Evolutionary conservation across 2,329 filamentous ascomycete species (phyloP).

Genomic region (Exophiala phaeomuriformis): DNA sequence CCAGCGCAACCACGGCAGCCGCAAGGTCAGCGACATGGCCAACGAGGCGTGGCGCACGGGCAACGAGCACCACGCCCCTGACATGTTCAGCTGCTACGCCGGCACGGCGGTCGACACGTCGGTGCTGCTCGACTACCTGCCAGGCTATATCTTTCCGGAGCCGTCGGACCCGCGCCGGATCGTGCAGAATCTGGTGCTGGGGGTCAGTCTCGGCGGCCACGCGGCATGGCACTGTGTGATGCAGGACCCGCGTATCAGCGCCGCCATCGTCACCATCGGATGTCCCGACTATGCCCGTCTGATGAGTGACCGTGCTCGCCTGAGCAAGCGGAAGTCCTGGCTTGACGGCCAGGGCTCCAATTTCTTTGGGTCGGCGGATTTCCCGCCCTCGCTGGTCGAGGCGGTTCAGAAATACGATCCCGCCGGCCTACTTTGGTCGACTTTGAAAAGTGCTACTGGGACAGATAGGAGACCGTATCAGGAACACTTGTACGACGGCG

Average conservation of each 20-base stretch:
- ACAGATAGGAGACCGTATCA: conserved; percentile 28
- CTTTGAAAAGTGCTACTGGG: conserved; percentile 5
- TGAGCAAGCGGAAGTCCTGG: conserved; percentile 59
- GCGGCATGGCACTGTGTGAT: conserved; percentile 77
- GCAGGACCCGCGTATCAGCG: conserved; percentile 68
- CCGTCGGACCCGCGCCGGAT: conserved; percentile 43
- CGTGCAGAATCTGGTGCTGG: conserved; percentile 64
- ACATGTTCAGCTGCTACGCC: conserved; percentile 66
- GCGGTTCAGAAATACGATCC: conserved; percentile 64
- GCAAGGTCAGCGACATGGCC: conserved; percentile 57
- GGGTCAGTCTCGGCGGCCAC: conserved; percentile 81
- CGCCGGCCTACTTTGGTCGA: conserved; percentile 55
- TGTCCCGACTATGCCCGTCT: conserved; percentile 81
- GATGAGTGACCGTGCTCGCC: conserved; percentile 68
- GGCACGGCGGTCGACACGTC: conserved; percentile 68
- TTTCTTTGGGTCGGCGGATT: conserved; percentile 72
- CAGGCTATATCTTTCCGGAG: conserved; percentile 62
- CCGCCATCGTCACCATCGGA: conserved; percentile 73
- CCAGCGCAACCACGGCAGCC: conserved; percentile 81
- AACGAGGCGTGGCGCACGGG: conserved; percentile 75
- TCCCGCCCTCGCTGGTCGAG: conserved; percentile 61
- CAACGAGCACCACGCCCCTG: conserved; percentile 74
- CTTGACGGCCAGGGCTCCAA: conserved; percentile 49
- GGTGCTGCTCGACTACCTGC: conserved; percentile 67
- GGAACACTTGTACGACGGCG: conserved; percentile 29